Percentiles rank a stretch among this genome's conserved stretches.
Conservation (phyloP, 345 rosid species). For the Anastatica hierochuntica region DNA sequence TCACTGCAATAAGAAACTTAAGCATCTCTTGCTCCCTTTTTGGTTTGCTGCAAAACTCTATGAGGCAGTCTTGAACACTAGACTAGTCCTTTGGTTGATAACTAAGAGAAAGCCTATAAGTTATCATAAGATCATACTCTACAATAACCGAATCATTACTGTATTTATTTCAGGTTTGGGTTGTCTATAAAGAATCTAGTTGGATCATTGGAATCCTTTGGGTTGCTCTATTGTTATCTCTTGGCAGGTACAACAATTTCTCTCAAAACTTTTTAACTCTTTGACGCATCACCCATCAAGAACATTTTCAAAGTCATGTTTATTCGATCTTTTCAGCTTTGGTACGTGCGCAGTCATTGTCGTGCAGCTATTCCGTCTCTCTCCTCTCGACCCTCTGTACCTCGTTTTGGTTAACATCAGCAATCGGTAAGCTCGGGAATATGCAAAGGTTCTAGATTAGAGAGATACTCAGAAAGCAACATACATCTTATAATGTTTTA, state of each 20-base stretch:
- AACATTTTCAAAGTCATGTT: neutral
- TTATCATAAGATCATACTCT: neutral
- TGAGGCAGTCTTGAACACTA: no score
- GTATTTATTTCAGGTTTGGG: slow-evolving; percentile 53
- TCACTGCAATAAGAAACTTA: neutral
- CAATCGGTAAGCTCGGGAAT: slow-evolving; percentile 38
- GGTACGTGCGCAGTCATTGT: slow-evolving; percentile 56
- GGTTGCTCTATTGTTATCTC: slow-evolving; percentile 58
- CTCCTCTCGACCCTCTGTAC: slow-evolving; percentile 60
- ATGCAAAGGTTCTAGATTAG: no score
- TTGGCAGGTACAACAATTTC: slow-evolving; percentile 57
- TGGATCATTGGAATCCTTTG: slow-evolving; percentile 55
- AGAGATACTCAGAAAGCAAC: neutral
- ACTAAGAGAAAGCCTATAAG: no score
- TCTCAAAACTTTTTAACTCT: neutral
- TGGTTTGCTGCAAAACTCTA: no score
- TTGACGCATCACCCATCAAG: neutral
- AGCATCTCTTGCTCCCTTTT: neutral
- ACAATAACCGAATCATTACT: neutral
- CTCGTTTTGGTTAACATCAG: slow-evolving; percentile 43
- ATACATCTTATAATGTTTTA: neutral
- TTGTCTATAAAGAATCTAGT: slow-evolving; percentile 70
- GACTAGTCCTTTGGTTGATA: no score
- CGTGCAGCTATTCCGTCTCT: slow-evolving; percentile 44
- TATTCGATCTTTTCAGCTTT: slow-evolving; percentile 36